These are phyloP conservation scores for Boletus vinaceobasis DNA, from an alignment of 768 basidiomycete species.

Conservation along the genomic window DNA sequence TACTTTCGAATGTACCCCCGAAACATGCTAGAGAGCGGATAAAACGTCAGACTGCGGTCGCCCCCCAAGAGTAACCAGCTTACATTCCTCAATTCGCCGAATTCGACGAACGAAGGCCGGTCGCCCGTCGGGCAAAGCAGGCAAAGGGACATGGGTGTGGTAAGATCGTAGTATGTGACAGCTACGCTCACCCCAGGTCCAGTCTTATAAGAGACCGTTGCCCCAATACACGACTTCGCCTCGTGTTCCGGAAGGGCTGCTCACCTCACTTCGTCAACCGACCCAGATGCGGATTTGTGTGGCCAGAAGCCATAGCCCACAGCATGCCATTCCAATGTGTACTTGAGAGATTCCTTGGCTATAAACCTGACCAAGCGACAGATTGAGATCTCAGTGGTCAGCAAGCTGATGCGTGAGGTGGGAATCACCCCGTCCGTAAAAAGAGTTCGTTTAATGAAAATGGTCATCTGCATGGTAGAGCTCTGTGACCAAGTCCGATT, in stretches of 20 bases:
- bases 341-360: conserved; percentile 9
- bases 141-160: conserved; percentile 23
- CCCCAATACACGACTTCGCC: conserved; percentile 33
- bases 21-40: conserved; percentile 21
- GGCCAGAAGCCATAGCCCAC: conserved; percentile 19
- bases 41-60: conserved; percentile 4
- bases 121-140: conserved; percentile 21
- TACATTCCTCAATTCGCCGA: conserved; percentile 18
- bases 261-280: conserved; percentile 24
- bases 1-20: conserved; percentile 11
- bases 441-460: conserved; percentile 16
- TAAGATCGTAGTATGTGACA: conserved; percentile 15
- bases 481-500: conserved; percentile 2
- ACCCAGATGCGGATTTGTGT: conserved; percentile 22
- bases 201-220: conserved; percentile 30
- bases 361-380: conserved; percentile 1
- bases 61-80: not conserved
- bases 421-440: conserved; percentile 22
- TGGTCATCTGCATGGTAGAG: conserved; percentile 2
- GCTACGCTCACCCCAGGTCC: conserved; percentile 10
- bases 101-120: conserved; percentile 22
- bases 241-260: conserved; percentile 27
- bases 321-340: conserved; percentile 27
- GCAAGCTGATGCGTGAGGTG: conserved; percentile 11
- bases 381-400: conserved; percentile 1